Conservation (phyloP, 345 rosid genomes). For the Pistacia integerrima region DNA sequence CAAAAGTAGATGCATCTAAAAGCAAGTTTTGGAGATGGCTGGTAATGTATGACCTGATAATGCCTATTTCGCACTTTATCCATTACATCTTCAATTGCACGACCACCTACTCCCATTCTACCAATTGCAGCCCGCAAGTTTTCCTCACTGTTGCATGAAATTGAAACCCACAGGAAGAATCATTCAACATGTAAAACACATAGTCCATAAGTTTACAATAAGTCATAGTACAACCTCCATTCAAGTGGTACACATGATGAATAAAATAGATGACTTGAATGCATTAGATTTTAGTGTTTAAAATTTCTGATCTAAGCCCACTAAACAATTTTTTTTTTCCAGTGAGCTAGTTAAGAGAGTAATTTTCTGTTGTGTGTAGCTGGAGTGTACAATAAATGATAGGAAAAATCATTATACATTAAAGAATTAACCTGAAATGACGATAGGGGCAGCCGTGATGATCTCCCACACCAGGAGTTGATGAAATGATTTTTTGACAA, state of each 20-base stretch:
- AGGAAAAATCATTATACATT: not conserved
- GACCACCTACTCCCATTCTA: constrained; percentile 74
- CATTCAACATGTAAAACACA: not conserved
- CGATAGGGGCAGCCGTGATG: constrained; percentile 96
- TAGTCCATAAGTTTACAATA: not conserved
- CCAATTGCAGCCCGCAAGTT: constrained; percentile 82
- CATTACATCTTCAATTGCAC: constrained; percentile 66
- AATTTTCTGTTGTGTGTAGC: not conserved
- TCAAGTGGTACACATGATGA: not conserved
- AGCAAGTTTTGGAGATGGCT: constrained; percentile 4
- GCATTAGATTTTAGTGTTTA: not conserved
- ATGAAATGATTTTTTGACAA: constrained; percentile 80
- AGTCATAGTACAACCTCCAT: not conserved
- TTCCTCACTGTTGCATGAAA: constrained; percentile 59
- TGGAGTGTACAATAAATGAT: not conserved
- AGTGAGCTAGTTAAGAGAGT: not conserved
- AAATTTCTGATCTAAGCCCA: not conserved
- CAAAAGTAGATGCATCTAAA: not conserved
- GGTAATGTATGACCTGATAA: constrained; percentile 62
- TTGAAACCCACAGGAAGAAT: constrained; percentile 6
- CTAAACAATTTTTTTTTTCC: not conserved
- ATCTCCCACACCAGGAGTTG: constrained; percentile 83
- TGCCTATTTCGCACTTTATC: constrained; percentile 83
- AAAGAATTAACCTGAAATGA: constrained; percentile 73
- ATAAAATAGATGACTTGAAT: constrained; percentile 1